These are phyloP conservation scores for Backusella australiensis DNA, from an alignment of 192 early-diverging fungal genomes.

Conservation along the genomic window DNA sequence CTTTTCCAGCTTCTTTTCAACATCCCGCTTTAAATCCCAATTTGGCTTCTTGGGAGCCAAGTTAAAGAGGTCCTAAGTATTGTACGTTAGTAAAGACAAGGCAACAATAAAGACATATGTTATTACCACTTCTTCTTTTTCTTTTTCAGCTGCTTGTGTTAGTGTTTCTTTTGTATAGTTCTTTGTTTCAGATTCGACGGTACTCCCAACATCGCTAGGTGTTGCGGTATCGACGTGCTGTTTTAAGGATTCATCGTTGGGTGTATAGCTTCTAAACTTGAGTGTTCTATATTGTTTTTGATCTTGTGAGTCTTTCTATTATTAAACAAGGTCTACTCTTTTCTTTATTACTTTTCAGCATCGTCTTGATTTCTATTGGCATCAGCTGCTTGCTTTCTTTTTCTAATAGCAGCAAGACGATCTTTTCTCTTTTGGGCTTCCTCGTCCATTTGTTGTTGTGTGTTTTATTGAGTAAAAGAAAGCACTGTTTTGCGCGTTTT, in stretches of 20 bases:
- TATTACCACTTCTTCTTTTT: conserved; percentile 59
- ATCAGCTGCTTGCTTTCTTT: conserved; percentile 42
- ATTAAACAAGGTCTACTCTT: conserved; percentile 3
- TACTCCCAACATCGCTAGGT: conserved; percentile 44
- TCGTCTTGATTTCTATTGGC: conserved; percentile 24
- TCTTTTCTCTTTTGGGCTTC: conserved; percentile 64
- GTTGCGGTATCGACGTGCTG: conserved; percentile 42
- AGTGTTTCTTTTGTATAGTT: conserved; percentile 49
- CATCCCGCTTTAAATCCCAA: conserved; percentile 88
- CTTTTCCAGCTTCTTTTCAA: conserved; percentile 72
- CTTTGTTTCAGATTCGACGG: conserved; percentile 54
- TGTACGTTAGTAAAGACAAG: background rate
- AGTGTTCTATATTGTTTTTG: conserved; percentile 12
- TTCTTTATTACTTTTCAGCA: conserved; percentile 19
- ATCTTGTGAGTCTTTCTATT: background rate
- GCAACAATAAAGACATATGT: background rate
- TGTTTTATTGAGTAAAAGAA: background rate
- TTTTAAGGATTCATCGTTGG: conserved; percentile 44
- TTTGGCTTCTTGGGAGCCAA: conserved; percentile 86
- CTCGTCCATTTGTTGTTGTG: conserved; percentile 47
- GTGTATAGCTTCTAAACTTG: conserved; percentile 57
- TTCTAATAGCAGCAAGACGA: conserved; percentile 59
- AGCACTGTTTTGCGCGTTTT: background rate
- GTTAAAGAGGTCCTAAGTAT: conserved; percentile 66
- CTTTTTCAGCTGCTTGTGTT: conserved; percentile 52